Evolutionary conservation across 2,329 filamentous ascomycete genomes (phyloP).

Genomic region (Botryotinia calthae): DNA sequence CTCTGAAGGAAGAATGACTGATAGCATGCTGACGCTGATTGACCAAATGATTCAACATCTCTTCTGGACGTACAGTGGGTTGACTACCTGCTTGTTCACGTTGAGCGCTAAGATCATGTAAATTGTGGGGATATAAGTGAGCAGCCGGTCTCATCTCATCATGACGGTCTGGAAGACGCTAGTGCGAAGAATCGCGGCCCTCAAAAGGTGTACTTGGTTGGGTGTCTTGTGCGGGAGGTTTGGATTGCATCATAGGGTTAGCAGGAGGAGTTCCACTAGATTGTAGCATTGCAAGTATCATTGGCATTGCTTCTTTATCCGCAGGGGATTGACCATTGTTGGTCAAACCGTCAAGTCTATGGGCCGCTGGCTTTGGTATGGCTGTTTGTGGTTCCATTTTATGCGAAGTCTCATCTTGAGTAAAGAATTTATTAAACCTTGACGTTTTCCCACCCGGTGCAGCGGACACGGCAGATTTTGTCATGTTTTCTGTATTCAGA

Average conservation of each 20-base stretch:
- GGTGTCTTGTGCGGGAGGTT: conserved; percentile 45
- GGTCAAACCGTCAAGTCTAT: conserved; percentile 27
- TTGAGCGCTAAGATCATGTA: conserved; percentile 53
- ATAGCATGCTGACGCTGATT: conserved; percentile 56
- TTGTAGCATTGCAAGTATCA: conserved; percentile 78
- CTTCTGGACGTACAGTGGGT: conserved; percentile 51
- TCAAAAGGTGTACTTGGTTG: conserved; percentile 47
- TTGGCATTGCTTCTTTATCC: conserved; percentile 84
- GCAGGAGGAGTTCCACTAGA: conserved; percentile 45
- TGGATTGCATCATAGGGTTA: conserved; percentile 37
- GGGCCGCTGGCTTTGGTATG: conserved; percentile 38
- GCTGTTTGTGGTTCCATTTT: conserved; percentile 51
- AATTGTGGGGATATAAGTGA: conserved; percentile 40
- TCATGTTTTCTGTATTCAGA: conserved; percentile 46
- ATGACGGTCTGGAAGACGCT: conserved; percentile 37
- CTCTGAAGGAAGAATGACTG: conserved; percentile 49
- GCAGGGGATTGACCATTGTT: conserved; percentile 43
- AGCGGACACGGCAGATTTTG: conserved; percentile 49
- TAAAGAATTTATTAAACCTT: conserved; percentile 81
- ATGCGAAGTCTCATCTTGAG: conserved; percentile 50
- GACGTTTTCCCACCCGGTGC: conserved; percentile 62
- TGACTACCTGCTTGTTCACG: conserved; percentile 41
- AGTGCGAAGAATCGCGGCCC: conserved; percentile 44
- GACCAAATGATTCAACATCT: conserved; percentile 60
- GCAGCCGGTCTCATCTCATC: conserved; percentile 33